These are phyloP conservation scores for Candida germanica DNA, from an alignment of 805 yeast species.

Conservation along the genomic window DNA sequence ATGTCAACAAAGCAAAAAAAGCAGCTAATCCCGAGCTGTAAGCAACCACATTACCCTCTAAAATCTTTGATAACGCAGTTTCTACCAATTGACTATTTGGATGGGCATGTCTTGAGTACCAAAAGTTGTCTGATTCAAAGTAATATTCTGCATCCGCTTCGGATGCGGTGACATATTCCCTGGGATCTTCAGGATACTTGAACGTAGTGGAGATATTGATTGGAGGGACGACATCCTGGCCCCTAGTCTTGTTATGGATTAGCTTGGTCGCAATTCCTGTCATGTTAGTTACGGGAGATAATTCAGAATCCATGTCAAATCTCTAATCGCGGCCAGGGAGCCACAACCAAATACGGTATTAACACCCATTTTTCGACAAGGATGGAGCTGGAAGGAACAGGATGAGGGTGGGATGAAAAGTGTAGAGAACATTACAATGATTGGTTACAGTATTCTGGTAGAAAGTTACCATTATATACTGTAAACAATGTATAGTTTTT, in stretches of 20 bases:
- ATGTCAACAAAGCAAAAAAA: constrained; percentile 68
- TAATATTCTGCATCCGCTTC: constrained; percentile 16
- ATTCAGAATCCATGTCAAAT: no score
- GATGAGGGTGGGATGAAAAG: no score
- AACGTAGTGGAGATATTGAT: constrained; percentile 80
- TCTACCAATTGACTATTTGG: constrained; percentile 73
- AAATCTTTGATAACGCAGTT: constrained; percentile 53
- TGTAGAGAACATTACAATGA: no score
- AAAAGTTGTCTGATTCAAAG: constrained; percentile 8
- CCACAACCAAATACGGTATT: no score
- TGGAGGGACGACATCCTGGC: constrained; percentile 72
- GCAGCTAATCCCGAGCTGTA: constrained; percentile 84
- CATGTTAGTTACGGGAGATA: no score
- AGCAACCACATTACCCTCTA: constrained; percentile 63
- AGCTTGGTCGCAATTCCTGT: constrained; percentile 50
- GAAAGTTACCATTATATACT: no score
- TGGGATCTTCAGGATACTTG: constrained; percentile 61
- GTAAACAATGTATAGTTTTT: no score
- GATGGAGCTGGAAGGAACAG: no score
- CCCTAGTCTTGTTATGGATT: constrained; percentile 58
- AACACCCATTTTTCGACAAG: no score
- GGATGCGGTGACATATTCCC: constrained; percentile 44
- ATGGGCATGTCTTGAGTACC: constrained; percentile 71
- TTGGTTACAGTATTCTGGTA: no score
- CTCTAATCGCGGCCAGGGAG: no score